Percentiles rank a stretch among this genome's conserved stretches.
Conservation (phyloP, 2,329 filamentous ascomycete species). For the Talaromyces piceae region DNA sequence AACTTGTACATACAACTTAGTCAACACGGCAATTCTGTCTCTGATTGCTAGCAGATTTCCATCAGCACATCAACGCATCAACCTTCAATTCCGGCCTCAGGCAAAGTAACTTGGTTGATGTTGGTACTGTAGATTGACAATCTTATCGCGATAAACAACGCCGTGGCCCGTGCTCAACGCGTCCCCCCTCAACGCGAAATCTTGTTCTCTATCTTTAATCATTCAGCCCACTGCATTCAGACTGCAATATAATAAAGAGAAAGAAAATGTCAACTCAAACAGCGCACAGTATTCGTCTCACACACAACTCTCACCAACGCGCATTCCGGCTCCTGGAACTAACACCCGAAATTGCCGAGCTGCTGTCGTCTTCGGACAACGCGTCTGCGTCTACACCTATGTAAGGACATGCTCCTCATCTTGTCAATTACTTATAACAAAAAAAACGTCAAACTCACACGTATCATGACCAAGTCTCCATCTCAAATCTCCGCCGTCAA, state of each 20-base stretch:
- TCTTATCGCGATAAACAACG: slow-evolving; percentile 20
- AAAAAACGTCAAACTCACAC: background rate
- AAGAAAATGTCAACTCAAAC: slow-evolving; percentile 32
- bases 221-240: background rate
- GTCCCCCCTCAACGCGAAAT: slow-evolving; percentile 9
- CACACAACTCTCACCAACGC: slow-evolving; percentile 39
- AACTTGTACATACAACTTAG: too few species aligned
- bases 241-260: background rate
- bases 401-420: background rate
- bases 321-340: slow-evolving; percentile 55
- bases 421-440: too few species aligned
- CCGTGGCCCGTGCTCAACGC: slow-evolving; percentile 28
- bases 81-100: too few species aligned
- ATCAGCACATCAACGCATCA: too few species aligned
- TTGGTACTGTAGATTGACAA: too few species aligned
- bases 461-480: slow-evolving; percentile 25
- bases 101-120: too few species aligned
- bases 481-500: slow-evolving; percentile 34
- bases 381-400: slow-evolving; percentile 27
- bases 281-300: slow-evolving; percentile 31
- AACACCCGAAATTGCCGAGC: slow-evolving; percentile 48
- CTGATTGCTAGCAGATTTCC: too few species aligned
- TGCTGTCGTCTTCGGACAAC: slow-evolving; percentile 45
- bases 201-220: background rate
- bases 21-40: too few species aligned